Evolutionary conservation across 805 yeast species (phyloP), one percentile per base, ranked within the genome.

Genomic region (Candida multigemmis): DNA sequence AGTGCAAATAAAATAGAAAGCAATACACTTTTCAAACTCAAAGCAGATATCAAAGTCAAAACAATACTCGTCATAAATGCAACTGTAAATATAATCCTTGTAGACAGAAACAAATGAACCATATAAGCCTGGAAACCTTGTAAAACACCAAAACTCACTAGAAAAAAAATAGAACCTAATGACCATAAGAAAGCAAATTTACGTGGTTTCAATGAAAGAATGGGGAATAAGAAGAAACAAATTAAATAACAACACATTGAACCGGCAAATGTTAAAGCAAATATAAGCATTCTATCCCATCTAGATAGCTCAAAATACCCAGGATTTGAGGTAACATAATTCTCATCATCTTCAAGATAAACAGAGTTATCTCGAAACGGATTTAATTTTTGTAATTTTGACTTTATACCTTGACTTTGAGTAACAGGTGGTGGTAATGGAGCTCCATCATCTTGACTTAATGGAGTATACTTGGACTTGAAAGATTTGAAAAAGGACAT

Each of bases 151-250:
- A 64, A 64, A 36, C 67, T 60, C 7, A 61, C 55, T 35, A 64
- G 41, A 44, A 64, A 63, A 41, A 63, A 57, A 11, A 64, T 56
- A 11, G 65, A 58, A 3, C 69, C 69, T 21, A 61, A 38, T 7
- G 68, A 60, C 68, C 69, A 64, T 27, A 64, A 44, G n/a, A 63
- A 36, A 15, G 68, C 68, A 44, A 63, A 62, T 36, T 61, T 63
- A 22, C 65, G 41, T 2, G 69, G 69, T 38, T 57, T 62, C 24
- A 60, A 41, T 15, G 58, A 41, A 24, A 64, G 43, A 16, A 63
- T 50, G 4, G 68, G 68, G 47, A 59, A 60, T 26, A 60, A 45
- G 32, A 61, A 62, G 23, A 58, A 50, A 38, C 67, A 62, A 23
- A 62, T 60, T 28, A 56, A 26, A 35, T 60, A 62, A 35, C 68